Conservation (phyloP, 2,329 filamentous ascomycete genomes). For the Pseudopyrenochaeta lycopersici region DNA sequence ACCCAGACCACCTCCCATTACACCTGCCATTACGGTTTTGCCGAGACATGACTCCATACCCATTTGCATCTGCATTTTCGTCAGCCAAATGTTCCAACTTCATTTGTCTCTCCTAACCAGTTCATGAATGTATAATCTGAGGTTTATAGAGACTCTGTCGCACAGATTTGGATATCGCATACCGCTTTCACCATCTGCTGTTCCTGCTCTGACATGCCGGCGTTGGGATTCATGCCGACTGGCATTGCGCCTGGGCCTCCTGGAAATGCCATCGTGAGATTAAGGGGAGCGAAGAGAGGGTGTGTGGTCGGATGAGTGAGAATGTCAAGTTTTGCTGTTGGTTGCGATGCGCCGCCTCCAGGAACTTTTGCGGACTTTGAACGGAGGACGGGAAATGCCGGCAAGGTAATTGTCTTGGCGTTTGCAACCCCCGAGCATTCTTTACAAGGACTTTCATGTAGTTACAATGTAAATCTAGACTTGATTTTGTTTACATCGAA, state of each 20-base stretch:
- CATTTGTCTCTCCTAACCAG: background rate
- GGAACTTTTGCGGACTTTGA: constrained; percentile 46
- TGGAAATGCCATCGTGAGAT: constrained; percentile 42
- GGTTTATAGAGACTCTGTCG: background rate
- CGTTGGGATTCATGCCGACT: constrained; percentile 42
- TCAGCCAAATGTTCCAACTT: constrained; percentile 5
- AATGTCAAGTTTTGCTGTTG: constrained; percentile 6
- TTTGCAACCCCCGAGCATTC: background rate
- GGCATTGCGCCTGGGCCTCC: constrained; percentile 34
- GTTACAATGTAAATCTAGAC: no score
- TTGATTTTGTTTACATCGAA: no score
- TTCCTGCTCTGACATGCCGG: constrained; percentile 55
- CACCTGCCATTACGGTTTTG: constrained; percentile 89
- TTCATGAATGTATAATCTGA: background rate
- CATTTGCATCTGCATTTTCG: constrained; percentile 70
- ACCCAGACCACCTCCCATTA: constrained; percentile 93
- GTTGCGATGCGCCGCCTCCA: constrained; percentile 18
- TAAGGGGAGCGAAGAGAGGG: background rate
- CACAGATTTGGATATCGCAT: constrained; percentile 14
- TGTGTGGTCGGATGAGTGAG: background rate
- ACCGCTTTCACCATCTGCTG: constrained; percentile 60
- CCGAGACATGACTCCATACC: constrained; percentile 92
- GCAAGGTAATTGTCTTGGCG: constrained; percentile 3
- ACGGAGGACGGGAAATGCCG: constrained; percentile 45
- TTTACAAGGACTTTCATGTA: no score